A percentile compares a stretch with the other conserved stretches of the same genome.
Evolutionary conservation across 164 flowering plant species (phyloP).

Genomic region (Piper longum): DNA sequence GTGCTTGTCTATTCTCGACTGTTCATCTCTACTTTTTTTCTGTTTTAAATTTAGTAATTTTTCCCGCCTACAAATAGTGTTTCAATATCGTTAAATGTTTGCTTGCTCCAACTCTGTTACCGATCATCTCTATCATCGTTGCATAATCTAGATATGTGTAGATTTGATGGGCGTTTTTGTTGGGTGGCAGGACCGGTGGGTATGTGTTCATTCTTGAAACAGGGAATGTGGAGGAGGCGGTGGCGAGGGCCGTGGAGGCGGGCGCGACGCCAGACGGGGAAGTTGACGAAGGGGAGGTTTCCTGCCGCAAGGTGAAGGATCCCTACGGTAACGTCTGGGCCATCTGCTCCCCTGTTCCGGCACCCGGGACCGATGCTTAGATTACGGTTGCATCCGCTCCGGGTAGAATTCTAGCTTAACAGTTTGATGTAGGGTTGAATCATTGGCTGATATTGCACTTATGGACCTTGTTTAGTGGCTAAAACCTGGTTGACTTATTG

Average conservation of each 20-base stretch:
- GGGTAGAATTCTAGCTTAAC: too few relatives aligned
- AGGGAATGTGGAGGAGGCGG: not conserved
- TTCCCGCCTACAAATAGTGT: not conserved
- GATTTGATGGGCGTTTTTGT: not conserved
- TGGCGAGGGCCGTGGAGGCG: conserved; percentile 1
- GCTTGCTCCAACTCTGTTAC: not conserved
- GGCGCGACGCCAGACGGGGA: not conserved
- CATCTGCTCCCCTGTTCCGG: conserved; percentile 1
- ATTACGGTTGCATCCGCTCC: too few relatives aligned
- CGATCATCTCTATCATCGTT: too few relatives aligned
- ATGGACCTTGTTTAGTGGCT: too few relatives aligned
- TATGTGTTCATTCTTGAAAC: not conserved
- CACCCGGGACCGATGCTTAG: not conserved
- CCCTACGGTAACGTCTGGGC: conserved; percentile 3
- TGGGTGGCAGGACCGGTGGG: not conserved
- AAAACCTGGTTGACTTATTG: too few relatives aligned
- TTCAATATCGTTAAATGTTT: not conserved
- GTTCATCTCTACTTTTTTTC: too few relatives aligned
- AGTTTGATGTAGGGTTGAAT: too few relatives aligned
- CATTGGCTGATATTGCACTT: too few relatives aligned
- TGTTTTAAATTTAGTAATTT: too few relatives aligned
- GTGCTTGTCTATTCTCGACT: too few relatives aligned
- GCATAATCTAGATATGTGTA: not conserved
- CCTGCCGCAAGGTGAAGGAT: not conserved
- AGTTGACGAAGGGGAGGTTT: not conserved